Evolutionary conservation across 148 eudicot species (phyloP).

Genomic region (Chenopodium berlandieri): DNA sequence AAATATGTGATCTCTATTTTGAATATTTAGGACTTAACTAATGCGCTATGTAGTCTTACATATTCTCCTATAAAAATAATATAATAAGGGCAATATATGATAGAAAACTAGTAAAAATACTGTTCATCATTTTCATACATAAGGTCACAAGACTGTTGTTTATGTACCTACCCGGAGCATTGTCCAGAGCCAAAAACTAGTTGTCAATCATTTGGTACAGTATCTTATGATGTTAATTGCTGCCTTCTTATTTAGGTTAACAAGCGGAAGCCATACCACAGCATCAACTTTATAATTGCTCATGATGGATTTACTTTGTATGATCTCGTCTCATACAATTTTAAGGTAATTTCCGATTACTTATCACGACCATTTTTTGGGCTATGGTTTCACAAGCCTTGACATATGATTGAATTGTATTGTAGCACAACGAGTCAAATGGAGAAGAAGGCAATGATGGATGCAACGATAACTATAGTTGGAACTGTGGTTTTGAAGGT

Average conservation of each 20-base stretch:
- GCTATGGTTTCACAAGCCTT: neutral
- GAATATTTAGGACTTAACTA: too few species aligned
- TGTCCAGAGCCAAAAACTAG: too few species aligned
- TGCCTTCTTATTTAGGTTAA: constrained; percentile 55
- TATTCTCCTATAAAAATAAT: too few species aligned
- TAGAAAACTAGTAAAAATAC: too few species aligned
- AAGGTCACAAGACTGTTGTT: too few species aligned
- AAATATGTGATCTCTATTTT: too few species aligned
- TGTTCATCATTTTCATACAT: too few species aligned
- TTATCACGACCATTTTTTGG: neutral
- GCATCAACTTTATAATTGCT: constrained; percentile 90
- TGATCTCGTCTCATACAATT: constrained; percentile 94
- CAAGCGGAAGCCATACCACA: constrained; percentile 85
- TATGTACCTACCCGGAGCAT: too few species aligned
- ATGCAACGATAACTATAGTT: constrained; percentile 87
- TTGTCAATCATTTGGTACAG: neutral
- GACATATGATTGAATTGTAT: constrained; percentile 7
- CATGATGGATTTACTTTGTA: constrained; percentile 97
- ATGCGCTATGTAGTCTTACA: too few species aligned
- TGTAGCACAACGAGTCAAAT: constrained; percentile 85
- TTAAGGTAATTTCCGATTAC: constrained; percentile 50
- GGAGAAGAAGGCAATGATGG: constrained; percentile 98
- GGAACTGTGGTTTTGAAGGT: constrained; percentile 99
- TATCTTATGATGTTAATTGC: constrained; percentile 5
- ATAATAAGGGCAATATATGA: too few species aligned